A percentile compares a stretch with the other conserved stretches of the same genome.
These are phyloP conservation scores for Lactifluus subvellereus DNA, from an alignment of 768 basidiomycete genomes.

Conservation along the genomic window DNA sequence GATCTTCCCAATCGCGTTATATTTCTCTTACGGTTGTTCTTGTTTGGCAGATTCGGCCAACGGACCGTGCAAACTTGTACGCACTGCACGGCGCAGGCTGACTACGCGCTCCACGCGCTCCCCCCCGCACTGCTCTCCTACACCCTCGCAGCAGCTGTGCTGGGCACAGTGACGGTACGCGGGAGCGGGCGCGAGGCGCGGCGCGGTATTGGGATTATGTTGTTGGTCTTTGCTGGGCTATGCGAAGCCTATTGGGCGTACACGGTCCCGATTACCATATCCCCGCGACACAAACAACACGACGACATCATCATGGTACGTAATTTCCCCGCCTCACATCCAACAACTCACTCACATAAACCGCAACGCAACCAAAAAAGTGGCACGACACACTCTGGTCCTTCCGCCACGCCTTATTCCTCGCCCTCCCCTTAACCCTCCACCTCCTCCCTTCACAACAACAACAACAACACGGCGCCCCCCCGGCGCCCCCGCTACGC, in stretches of 20 bases:
- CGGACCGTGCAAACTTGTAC: conserved; percentile 19
- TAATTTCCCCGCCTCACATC: background rate
- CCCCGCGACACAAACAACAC: background rate
- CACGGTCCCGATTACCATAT: conserved; percentile 11
- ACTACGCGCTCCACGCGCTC: conserved; percentile 22
- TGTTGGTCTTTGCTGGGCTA: conserved; percentile 11
- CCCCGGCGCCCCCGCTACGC: background rate
- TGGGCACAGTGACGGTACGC: conserved; percentile 16
- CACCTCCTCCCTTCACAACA: conserved; percentile 14
- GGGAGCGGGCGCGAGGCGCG: conserved; percentile 19
- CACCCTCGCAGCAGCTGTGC: conserved; percentile 12
- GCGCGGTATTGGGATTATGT: conserved; percentile 1
- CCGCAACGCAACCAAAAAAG: background rate
- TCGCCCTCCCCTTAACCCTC: conserved; percentile 16
- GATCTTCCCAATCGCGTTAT: background rate
- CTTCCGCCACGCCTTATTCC: conserved; percentile 21
- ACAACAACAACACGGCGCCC: background rate
- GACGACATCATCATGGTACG: conserved; percentile 18
- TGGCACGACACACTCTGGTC: conserved; percentile 22
- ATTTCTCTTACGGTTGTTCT: background rate
- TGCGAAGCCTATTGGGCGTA: conserved; percentile 17
- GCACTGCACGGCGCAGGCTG: conserved; percentile 11
- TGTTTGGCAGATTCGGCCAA: conserved; percentile 19
- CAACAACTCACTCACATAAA: no score
- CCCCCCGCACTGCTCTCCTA: conserved; percentile 21